These are phyloP conservation scores for Cadophora gregata DNA, from an alignment of 2,329 filamentous ascomycete genomes.

Conservation along the genomic window DNA sequence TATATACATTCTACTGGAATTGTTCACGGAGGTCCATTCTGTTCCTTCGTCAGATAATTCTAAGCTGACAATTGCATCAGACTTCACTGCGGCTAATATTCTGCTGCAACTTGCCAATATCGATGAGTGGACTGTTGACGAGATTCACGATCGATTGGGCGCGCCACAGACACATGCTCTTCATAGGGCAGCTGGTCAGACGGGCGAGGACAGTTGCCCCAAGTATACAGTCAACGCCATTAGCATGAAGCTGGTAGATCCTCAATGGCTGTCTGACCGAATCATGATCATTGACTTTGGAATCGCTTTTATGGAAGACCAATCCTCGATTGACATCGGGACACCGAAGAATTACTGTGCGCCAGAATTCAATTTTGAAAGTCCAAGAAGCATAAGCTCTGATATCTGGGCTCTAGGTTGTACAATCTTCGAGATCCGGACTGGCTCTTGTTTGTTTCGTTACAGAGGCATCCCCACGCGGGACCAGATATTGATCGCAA, in stretches of 20 bases:
- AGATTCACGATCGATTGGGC: constrained; percentile 30
- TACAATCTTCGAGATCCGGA: constrained; percentile 33
- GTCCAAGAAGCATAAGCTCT: constrained; percentile 23
- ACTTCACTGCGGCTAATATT: constrained; percentile 33
- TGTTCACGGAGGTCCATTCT: constrained; percentile 34
- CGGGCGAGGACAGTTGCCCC: constrained; percentile 14
- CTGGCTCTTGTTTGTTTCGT: constrained; percentile 27
- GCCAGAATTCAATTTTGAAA: constrained; percentile 32
- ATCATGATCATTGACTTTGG: constrained; percentile 36
- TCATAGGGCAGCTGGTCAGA: not conserved
- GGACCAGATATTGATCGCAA: constrained; percentile 28
- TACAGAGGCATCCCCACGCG: constrained; percentile 25
- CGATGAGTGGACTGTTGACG: constrained; percentile 27
- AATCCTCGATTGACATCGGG: constrained; percentile 25
- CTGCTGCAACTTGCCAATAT: constrained; percentile 33
- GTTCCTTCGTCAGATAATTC: not conserved
- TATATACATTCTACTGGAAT: constrained; percentile 32
- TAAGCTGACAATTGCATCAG: constrained; percentile 20
- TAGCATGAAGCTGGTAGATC: constrained; percentile 29
- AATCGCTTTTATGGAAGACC: constrained; percentile 24
- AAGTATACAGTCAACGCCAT: constrained; percentile 30
- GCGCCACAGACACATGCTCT: constrained; percentile 28
- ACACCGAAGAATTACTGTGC: constrained; percentile 32
- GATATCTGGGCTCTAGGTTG: constrained; percentile 36
- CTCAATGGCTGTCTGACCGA: constrained; percentile 30